Conservation (phyloP, 2,329 filamentous ascomycete genomes). For the Hypoxylon sp. region DNA sequence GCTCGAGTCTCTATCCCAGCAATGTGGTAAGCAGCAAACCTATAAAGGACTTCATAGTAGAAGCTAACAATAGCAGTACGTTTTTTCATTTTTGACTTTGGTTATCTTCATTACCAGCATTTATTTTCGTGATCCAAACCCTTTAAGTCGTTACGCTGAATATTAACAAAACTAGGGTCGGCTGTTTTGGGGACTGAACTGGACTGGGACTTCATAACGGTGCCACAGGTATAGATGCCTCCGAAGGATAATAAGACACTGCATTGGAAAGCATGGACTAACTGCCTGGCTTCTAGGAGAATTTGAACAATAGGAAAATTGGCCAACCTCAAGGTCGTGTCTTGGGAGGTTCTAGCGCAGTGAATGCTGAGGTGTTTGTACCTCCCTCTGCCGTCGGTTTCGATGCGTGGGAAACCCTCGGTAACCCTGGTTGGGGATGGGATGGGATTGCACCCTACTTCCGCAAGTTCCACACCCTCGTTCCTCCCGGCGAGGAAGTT, state of each 20-base stretch:
- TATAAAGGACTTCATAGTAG: neutral
- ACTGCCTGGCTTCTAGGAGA: slow-evolving; percentile 1
- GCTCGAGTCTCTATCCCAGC: slow-evolving; percentile 20
- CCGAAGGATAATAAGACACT: neutral
- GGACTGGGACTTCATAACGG: slow-evolving; percentile 27
- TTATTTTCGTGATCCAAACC: neutral
- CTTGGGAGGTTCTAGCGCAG: slow-evolving; percentile 32
- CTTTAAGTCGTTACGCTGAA: neutral
- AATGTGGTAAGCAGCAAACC: slow-evolving; percentile 1
- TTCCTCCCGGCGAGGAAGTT: slow-evolving; percentile 30
- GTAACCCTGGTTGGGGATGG: slow-evolving; percentile 57
- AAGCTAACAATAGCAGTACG: neutral
- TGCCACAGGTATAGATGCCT: slow-evolving; percentile 4
- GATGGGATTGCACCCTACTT: slow-evolving; percentile 53
- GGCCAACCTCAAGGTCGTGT: slow-evolving; percentile 17
- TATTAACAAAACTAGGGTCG: slow-evolving; percentile 1
- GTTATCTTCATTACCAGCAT: neutral
- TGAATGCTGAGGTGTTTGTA: slow-evolving; percentile 53
- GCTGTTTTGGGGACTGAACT: slow-evolving; percentile 10
- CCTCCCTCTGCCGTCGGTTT: slow-evolving; percentile 46
- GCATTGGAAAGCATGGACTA: neutral
- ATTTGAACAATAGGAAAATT: slow-evolving; percentile 13
- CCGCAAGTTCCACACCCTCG: slow-evolving; percentile 55
- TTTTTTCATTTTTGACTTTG: neutral
- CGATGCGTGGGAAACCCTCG: slow-evolving; percentile 59